These are phyloP conservation scores for Plasmodium vivax DNA, from an alignment of 169 alveolate genomes.

Conservation along the genomic window DNA sequence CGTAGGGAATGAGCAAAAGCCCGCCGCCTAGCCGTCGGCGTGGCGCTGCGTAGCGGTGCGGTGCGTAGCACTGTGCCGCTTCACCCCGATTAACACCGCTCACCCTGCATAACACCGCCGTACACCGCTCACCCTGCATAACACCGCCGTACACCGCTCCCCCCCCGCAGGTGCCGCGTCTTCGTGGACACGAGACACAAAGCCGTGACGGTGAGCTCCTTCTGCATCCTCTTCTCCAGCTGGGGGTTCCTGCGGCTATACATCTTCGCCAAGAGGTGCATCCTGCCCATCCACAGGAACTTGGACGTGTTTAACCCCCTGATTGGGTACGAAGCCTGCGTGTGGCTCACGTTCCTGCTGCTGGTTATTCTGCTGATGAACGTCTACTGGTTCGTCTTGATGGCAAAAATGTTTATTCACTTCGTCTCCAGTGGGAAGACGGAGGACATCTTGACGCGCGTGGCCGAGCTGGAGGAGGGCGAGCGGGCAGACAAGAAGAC, in stretches of 20 bases:
- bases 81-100: too few relatives aligned
- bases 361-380: conserved; percentile 80
- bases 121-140: background rate
- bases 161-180: conserved; percentile 79
- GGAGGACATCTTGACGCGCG: conserved; percentile 81
- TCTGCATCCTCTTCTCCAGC: conserved; percentile 75
- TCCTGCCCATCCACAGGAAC: conserved; percentile 77
- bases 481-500: background rate
- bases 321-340: conserved; percentile 74
- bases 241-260: conserved; percentile 82
- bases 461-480: conserved; percentile 73
- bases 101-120: background rate
- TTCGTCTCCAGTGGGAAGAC: conserved; percentile 81
- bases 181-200: conserved; percentile 83
- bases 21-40: too few relatives aligned
- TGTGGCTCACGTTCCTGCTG: conserved; percentile 77
- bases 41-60: too few relatives aligned
- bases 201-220: conserved; percentile 76
- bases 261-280: conserved; percentile 78
- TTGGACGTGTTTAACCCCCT: conserved; percentile 46
- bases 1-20: conserved; percentile 69
- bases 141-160: background rate
- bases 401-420: conserved; percentile 83
- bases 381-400: conserved; percentile 80
- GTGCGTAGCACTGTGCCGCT: too few relatives aligned